These are phyloP conservation scores for Zostera marina DNA, from an alignment of 116 monocot genomes.

Conservation along the genomic window DNA sequence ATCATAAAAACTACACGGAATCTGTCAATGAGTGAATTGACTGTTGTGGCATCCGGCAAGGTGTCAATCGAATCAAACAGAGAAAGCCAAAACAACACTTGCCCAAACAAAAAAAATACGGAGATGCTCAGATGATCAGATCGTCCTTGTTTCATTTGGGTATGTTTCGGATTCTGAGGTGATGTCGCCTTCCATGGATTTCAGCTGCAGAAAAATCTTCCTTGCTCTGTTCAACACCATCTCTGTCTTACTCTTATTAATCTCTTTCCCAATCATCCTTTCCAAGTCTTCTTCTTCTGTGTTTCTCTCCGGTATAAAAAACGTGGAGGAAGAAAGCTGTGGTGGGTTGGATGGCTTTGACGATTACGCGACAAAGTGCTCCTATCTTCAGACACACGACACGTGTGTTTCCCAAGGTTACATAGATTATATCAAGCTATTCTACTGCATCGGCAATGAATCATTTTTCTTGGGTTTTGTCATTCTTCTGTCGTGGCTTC, in stretches of 20 bases:
- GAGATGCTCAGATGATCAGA: no score
- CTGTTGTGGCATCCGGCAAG: neutral
- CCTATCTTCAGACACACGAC: conserved; percentile 5
- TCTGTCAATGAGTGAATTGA: neutral
- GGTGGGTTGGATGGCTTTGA: conserved; percentile 1
- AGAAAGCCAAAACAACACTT: neutral
- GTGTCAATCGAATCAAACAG: neutral
- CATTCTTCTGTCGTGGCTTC: conserved; percentile 25
- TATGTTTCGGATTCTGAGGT: neutral
- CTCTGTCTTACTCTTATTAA: conserved; percentile 8
- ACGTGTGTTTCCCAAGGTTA: conserved; percentile 22
- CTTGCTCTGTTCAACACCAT: conserved; percentile 7
- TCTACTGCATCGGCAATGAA: conserved; percentile 27
- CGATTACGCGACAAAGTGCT: conserved; percentile 18
- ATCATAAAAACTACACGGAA: no score
- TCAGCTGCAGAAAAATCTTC: neutral
- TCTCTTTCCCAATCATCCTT: conserved; percentile 4
- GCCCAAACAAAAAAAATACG: neutral
- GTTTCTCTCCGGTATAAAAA: neutral
- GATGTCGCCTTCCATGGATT: neutral
- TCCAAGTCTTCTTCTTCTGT: neutral
- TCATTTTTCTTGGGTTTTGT: conserved; percentile 16
- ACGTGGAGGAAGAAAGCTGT: conserved; percentile 7
- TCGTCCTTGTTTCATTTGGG: neutral
- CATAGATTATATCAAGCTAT: conserved; percentile 39